A percentile compares a stretch with the other conserved stretches of the same genome.
Evolutionary conservation across 768 basidiomycete species (phyloP).

Genomic region (Boletus sp.): DNA sequence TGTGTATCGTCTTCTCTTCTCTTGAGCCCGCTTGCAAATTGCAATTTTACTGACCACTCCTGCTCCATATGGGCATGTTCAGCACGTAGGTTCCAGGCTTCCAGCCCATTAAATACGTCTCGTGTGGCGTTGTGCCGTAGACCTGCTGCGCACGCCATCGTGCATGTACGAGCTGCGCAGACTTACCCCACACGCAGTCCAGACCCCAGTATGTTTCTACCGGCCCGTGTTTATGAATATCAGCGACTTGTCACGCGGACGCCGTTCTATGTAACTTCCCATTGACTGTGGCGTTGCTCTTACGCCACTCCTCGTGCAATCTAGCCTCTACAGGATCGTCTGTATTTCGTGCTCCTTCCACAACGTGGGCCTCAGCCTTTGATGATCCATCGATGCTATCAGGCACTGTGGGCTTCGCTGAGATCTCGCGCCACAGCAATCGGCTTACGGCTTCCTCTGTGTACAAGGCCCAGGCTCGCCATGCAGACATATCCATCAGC

Average conservation of each 20-base stretch:
- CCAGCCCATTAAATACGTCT: not conserved
- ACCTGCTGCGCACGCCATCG: not conserved
- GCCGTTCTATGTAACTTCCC: slow-evolving; percentile 1
- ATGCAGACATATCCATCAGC: not conserved
- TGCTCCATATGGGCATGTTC: slow-evolving; percentile 6
- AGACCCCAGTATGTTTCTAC: not conserved
- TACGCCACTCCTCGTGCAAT: slow-evolving; percentile 21
- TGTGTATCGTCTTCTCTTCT: slow-evolving; percentile 1
- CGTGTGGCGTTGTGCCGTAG: not conserved
- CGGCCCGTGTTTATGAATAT: not conserved
- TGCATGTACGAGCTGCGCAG: slow-evolving; percentile 1
- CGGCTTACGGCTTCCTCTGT: not conserved
- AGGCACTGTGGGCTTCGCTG: slow-evolving; percentile 20
- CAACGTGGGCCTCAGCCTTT: slow-evolving; percentile 3
- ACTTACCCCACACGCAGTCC: slow-evolving; percentile 19
- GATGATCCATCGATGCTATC: slow-evolving; percentile 7
- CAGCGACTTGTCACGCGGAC: not conserved
- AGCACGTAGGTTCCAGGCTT: not conserved
- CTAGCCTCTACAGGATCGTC: slow-evolving; percentile 3
- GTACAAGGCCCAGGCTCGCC: not conserved
- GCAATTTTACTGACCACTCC: slow-evolving; percentile 13
- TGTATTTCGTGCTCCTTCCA: slow-evolving; percentile 9
- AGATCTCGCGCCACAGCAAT: slow-evolving; percentile 23
- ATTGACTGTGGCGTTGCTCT: not conserved
- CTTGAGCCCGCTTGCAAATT: slow-evolving; percentile 3